Percentiles rank a stretch among this genome's conserved stretches.
phyloP scores from a whole-genome alignment of 441 rosid species.

The Euphorbia schlechtendalii region DNA sequence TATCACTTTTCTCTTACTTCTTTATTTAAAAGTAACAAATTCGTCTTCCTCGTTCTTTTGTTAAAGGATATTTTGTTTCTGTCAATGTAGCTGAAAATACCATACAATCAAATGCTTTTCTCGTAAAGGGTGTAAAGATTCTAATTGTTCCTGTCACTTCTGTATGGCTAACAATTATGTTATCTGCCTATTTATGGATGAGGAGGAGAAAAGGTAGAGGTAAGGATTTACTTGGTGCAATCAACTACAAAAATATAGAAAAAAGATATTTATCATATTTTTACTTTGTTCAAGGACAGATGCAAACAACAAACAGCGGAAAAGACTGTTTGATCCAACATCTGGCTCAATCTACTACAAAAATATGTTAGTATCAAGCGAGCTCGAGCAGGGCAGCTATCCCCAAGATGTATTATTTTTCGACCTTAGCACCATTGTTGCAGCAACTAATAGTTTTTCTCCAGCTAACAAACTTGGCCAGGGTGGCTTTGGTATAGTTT shows the following conservation, averaged over 20 bases:
- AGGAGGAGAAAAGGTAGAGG: conserved; percentile 2
- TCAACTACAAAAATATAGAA: neutral
- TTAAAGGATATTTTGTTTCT: neutral
- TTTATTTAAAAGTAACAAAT: neutral
- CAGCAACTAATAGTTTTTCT: conserved; percentile 26
- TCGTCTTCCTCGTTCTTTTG: neutral
- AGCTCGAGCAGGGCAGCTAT: conserved; percentile 2
- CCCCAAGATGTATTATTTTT: conserved; percentile 14
- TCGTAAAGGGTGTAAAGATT: neutral
- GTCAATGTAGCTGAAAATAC: conserved; percentile 6
- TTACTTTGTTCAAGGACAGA: neutral
- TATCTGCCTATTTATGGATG: neutral
- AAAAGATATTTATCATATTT: neutral
- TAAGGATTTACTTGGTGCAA: neutral
- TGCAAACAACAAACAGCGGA: neutral
- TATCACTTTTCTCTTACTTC: too few species aligned
- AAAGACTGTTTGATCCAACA: neutral
- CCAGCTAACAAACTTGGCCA: conserved; percentile 22
- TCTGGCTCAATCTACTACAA: conserved; percentile 2
- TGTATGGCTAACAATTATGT: conserved; percentile 1
- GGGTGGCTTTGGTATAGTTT: conserved; percentile 28
- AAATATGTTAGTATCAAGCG: neutral
- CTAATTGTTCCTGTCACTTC: conserved; percentile 4
- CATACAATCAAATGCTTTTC: neutral
- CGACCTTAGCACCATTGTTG: conserved; percentile 9